These are phyloP conservation scores for Balakata baccata DNA, from an alignment of 345 rosid species.

Conservation along the genomic window DNA sequence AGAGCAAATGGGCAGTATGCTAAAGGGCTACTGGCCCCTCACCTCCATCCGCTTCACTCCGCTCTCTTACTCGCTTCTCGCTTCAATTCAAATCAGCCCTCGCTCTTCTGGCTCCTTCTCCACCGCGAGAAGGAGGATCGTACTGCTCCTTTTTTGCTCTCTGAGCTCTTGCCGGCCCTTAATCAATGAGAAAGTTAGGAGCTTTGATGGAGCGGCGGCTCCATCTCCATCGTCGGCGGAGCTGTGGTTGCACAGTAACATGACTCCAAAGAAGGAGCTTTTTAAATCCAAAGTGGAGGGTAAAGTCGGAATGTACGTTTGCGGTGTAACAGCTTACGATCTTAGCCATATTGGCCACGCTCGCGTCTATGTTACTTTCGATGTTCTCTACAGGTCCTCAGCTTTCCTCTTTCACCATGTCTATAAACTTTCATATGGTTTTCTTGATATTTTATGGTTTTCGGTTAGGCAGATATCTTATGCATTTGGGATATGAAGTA, in stretches of 20 bases:
- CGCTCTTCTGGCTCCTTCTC: neutral
- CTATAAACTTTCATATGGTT: neutral
- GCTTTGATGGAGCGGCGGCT: constrained; percentile 1
- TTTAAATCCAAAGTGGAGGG: constrained; percentile 78
- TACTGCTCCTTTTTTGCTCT: constrained; percentile 36
- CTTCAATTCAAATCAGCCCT: constrained; percentile 28
- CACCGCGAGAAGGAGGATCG: constrained; percentile 22
- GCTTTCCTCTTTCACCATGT: neutral
- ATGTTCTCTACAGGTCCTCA: constrained; percentile 71
- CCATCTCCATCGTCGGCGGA: constrained; percentile 39
- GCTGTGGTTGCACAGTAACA: constrained; percentile 78
- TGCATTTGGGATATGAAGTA: constrained; percentile 84
- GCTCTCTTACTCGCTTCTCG: constrained; percentile 23
- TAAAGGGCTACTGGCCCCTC: constrained; percentile 45
- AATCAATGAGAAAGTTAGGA: constrained; percentile 13
- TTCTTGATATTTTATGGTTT: constrained; percentile 33
- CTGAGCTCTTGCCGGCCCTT: constrained; percentile 34
- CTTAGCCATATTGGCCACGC: constrained; percentile 95
- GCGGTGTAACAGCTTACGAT: constrained; percentile 96
- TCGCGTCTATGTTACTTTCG: constrained; percentile 88
- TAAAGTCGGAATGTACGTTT: constrained; percentile 89
- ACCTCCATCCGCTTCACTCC: constrained; percentile 38
- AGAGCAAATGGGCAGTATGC: constrained; percentile 49
- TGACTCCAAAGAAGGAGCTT: constrained; percentile 68
- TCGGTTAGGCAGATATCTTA: constrained; percentile 83